These are phyloP conservation scores for Jaltomata sinuosa DNA, from an alignment of 257 asterid genomes.

Conservation along the genomic window DNA sequence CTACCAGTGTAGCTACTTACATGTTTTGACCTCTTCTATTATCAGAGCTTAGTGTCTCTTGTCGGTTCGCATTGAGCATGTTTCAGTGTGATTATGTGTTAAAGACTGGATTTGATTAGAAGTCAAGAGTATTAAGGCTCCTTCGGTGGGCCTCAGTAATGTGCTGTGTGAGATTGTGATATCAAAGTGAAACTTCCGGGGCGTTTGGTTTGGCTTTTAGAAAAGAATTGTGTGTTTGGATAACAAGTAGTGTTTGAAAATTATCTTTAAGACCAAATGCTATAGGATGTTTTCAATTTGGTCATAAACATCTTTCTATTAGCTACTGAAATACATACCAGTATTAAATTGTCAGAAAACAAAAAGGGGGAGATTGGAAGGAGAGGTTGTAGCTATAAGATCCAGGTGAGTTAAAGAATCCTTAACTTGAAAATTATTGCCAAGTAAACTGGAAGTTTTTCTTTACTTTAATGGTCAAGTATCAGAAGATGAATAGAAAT, in stretches of 20 bases:
- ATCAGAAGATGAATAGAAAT: too few relatives aligned
- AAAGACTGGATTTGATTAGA: not conserved
- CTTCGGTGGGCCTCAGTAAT: not conserved
- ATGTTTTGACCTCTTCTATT: not conserved
- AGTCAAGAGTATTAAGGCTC: not conserved
- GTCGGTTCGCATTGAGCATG: not conserved
- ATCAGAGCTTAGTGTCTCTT: not conserved
- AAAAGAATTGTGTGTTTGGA: not conserved
- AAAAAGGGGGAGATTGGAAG: too few relatives aligned
- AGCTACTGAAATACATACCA: too few relatives aligned
- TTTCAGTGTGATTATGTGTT: not conserved
- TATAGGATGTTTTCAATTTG: too few relatives aligned
- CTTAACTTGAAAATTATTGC: too few relatives aligned
- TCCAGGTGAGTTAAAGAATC: too few relatives aligned
- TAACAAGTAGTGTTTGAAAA: not conserved
- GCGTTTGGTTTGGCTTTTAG: not conserved
- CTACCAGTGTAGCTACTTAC: not conserved
- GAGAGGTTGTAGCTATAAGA: too few relatives aligned
- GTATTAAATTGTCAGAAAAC: too few relatives aligned
- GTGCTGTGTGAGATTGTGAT: not conserved
- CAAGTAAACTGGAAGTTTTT: too few relatives aligned
- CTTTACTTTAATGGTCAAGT: too few relatives aligned
- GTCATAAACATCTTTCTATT: too few relatives aligned
- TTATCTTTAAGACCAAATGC: too few relatives aligned
- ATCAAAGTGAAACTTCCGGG: not conserved